Conservation (phyloP, 78 protist species). For the Dictyostelium firmibasis region DNA sequence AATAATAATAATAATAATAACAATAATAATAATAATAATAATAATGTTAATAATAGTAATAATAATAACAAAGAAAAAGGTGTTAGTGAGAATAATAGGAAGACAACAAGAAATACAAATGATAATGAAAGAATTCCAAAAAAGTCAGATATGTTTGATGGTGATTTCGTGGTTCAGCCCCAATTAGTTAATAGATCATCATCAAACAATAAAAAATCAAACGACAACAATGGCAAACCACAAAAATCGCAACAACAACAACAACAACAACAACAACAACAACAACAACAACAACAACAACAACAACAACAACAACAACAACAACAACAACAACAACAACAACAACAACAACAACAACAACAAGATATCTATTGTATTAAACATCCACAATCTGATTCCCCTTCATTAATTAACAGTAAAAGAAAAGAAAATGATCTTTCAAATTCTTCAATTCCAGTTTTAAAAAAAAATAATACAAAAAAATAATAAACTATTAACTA, state of each 20-base stretch:
- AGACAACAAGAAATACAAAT: neutral
- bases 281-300: neutral
- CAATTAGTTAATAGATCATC: neutral
- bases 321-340: neutral
- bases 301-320: no score
- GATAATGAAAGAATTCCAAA: neutral
- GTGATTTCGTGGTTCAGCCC: neutral
- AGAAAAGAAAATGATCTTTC: neutral
- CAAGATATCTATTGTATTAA: neutral
- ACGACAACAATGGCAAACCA: neutral
- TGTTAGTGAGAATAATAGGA: neutral
- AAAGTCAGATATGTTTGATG: conserved; percentile 12
- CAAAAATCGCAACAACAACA: neutral
- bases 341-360: neutral
- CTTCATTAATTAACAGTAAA: neutral
- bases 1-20: neutral
- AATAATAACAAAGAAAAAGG: neutral
- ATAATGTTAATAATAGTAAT: neutral
- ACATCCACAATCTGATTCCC: neutral
- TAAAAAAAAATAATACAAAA: neutral
- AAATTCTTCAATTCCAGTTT: neutral
- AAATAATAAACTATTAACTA: neutral
- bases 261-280: neutral
- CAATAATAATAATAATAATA: neutral
- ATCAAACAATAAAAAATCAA: neutral